These are phyloP conservation scores for Ottelia alismoides DNA, from an alignment of 106 monocot species.

Conservation along the genomic window DNA sequence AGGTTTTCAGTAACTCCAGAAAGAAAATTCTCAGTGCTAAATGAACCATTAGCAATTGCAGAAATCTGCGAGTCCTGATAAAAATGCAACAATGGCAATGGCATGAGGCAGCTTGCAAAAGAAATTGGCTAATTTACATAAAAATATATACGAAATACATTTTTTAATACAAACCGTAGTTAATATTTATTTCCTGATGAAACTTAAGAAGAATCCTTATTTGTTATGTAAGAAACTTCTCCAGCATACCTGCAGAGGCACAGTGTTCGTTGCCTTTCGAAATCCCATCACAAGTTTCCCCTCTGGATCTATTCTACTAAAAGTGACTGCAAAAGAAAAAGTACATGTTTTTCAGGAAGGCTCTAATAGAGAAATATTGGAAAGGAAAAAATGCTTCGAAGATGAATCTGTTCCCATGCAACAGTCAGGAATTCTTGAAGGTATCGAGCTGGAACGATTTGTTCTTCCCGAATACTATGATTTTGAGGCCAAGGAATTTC, in stretches of 20 bases:
- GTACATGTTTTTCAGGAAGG: background rate
- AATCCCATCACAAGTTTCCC: conserved; percentile 99
- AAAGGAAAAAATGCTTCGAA: too few species aligned
- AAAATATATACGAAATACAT: background rate
- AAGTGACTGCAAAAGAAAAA: conserved; percentile 58
- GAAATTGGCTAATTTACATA: background rate
- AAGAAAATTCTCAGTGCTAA: conserved; percentile 53
- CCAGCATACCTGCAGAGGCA: conserved; percentile 54
- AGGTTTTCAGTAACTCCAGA: conserved; percentile 49
- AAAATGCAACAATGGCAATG: background rate
- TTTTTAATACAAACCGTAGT: background rate
- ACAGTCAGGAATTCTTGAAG: too few species aligned
- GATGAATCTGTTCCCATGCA: too few species aligned
- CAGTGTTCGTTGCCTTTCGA: conserved; percentile 79
- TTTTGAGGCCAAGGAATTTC: too few species aligned
- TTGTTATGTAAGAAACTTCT: background rate
- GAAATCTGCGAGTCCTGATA: conserved; percentile 89
- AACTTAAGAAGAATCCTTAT: background rate
- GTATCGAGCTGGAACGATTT: too few species aligned
- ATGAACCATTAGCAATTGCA: conserved; percentile 67
- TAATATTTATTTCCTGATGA: background rate
- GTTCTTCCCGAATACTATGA: too few species aligned
- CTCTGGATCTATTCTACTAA: conserved; percentile 95
- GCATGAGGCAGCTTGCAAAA: background rate
- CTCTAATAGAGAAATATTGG: too few species aligned